These are phyloP conservation scores for Kwoniella newhampshirensis DNA, from an alignment of 768 basidiomycete genomes.

Conservation along the genomic window DNA sequence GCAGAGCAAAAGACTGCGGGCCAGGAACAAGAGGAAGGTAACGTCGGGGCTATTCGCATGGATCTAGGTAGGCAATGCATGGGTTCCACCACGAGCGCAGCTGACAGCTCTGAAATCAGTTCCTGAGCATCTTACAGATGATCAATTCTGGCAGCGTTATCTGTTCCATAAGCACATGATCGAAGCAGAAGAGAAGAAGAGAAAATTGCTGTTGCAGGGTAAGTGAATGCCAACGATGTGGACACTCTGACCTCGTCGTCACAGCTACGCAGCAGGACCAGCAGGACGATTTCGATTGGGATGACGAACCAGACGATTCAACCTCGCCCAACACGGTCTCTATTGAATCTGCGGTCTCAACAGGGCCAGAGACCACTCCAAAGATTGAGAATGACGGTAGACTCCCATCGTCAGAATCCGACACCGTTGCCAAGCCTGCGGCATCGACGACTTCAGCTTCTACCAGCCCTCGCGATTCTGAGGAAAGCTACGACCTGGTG, in stretches of 20 bases:
- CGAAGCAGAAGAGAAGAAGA: conserved; percentile 47
- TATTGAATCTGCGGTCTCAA: conserved; percentile 1
- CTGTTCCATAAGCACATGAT: conserved; percentile 52
- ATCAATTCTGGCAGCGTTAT: conserved; percentile 53
- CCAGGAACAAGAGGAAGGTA: conserved; percentile 31
- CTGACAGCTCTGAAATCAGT: conserved; percentile 30
- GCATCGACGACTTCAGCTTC: conserved; percentile 29
- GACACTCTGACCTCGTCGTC: neutral
- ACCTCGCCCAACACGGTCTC: conserved; percentile 2
- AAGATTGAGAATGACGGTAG: conserved; percentile 21
- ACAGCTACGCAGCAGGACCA: conserved; percentile 33
- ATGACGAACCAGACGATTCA: conserved; percentile 44
- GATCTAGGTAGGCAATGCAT: conserved; percentile 34
- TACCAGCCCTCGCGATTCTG: conserved; percentile 46
- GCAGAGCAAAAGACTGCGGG: conserved; percentile 39
- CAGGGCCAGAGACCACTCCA: conserved; percentile 10
- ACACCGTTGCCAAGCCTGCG: neutral
- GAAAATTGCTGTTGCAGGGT: conserved; percentile 48
- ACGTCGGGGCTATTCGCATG: conserved; percentile 45
- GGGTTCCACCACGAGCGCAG: neutral
- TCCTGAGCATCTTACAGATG: conserved; percentile 44
- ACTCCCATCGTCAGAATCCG: neutral
- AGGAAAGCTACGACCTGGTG: conserved; percentile 52
- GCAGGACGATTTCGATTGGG: conserved; percentile 52
- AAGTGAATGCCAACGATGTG: conserved; percentile 3